Conservation (phyloP, 2,329 filamentous ascomycete genomes). For the Colletotrichum godetiae region DNA sequence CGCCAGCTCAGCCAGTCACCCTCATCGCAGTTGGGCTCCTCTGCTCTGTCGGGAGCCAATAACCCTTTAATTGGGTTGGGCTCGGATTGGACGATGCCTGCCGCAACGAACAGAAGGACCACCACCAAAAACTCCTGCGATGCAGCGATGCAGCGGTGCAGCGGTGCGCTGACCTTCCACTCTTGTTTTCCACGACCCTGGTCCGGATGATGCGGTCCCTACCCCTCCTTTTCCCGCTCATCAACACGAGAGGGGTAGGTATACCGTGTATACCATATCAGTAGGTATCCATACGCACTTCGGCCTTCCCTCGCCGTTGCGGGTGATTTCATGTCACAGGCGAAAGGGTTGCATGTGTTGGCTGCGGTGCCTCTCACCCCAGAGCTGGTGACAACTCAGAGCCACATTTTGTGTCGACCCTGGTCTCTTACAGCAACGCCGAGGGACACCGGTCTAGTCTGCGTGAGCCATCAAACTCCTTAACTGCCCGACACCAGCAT, state of each 20-base stretch:
- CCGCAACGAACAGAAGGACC: not conserved
- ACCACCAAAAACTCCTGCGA: conserved; percentile 4
- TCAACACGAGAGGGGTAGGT: conserved; percentile 11
- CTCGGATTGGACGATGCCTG: conserved; percentile 32
- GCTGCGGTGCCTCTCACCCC: conserved; percentile 20
- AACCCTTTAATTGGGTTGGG: conserved; percentile 33
- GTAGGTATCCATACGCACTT: not conserved
- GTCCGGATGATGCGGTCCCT: conserved; percentile 23
- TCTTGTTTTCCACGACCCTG: conserved; percentile 5
- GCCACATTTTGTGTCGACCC: conserved; percentile 26
- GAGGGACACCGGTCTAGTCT: conserved; percentile 30
- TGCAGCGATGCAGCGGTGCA: conserved; percentile 1
- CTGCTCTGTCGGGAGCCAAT: conserved; percentile 31
- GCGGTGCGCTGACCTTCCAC: conserved; percentile 14
- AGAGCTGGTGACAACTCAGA: conserved; percentile 33
- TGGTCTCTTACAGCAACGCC: conserved; percentile 18
- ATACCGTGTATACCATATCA: too few species aligned
- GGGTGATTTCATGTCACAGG: conserved; percentile 18
- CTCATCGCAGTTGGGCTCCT: conserved; percentile 24
- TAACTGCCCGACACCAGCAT: conserved; percentile 11
- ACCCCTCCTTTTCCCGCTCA: conserved; percentile 14
- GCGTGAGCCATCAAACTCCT: conserved; percentile 6
- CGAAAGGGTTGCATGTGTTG: conserved; percentile 38
- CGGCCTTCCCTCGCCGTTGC: conserved; percentile 14
- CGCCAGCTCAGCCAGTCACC: conserved; percentile 7